Conservation (phyloP, 345 rosid genomes). For the Syzygium jambos region DNA sequence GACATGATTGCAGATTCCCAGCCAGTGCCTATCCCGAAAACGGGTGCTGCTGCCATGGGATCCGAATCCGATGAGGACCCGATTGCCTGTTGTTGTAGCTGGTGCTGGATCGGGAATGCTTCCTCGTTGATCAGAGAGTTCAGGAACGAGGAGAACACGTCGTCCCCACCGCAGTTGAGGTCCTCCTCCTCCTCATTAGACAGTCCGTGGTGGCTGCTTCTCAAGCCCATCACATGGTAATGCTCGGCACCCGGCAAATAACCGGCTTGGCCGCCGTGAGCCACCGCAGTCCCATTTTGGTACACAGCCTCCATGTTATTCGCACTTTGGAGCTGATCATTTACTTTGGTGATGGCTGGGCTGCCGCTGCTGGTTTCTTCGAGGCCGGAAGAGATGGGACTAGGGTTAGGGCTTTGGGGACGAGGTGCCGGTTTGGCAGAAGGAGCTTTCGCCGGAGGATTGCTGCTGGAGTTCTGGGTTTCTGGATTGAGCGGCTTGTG, state of each 20-base stretch:
- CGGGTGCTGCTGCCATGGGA: constrained; percentile 2
- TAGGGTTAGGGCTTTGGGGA: not conserved
- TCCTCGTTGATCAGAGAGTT: constrained; percentile 50
- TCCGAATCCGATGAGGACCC: not conserved
- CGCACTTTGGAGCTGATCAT: not conserved
- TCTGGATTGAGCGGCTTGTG: constrained; percentile 40
- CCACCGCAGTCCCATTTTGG: not conserved
- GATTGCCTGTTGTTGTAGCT: constrained; percentile 4
- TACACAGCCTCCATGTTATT: not conserved
- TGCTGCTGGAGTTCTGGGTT: not conserved
- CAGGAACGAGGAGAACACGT: constrained; percentile 40
- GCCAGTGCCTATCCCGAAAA: constrained; percentile 1
- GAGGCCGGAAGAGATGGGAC: constrained; percentile 10
- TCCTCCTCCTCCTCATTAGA: constrained; percentile 14
- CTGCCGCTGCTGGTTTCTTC: constrained; percentile 11
- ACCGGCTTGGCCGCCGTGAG: not conserved
- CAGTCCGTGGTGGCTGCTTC: constrained; percentile 2
- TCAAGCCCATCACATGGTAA: not conserved
- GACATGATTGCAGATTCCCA: constrained; percentile 29
- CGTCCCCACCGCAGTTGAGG: constrained; percentile 23
- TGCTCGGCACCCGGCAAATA: not conserved
- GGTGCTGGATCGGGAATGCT: constrained; percentile 19
- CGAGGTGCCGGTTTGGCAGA: constrained; percentile 7
- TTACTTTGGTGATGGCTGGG: not conserved
- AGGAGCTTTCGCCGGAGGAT: not conserved